Conservation (phyloP, 371 early-diverging fungal species). For the Haplosporangium sp. region DNA sequence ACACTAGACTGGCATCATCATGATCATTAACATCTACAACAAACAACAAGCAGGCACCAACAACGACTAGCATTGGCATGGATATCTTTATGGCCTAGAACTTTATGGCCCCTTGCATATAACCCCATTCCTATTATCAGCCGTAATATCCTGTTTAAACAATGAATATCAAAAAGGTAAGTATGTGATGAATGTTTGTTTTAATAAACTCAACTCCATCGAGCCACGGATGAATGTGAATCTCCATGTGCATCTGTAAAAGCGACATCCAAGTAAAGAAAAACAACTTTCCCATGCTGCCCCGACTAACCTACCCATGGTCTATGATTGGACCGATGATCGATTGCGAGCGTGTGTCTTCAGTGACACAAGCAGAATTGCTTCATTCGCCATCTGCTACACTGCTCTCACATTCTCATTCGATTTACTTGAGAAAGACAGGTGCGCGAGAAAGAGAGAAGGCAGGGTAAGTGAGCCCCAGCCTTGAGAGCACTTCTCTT, state of each 20-base stretch:
- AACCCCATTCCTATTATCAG: neutral
- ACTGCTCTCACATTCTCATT: neutral
- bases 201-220: neutral
- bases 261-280: neutral
- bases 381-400: neutral
- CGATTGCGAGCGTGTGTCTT: conserved; percentile 1
- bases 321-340: neutral
- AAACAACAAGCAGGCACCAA: no score
- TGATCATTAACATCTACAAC: no score
- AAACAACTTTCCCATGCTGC: neutral
- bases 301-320: neutral
- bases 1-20: no score
- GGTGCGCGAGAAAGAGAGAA: neutral
- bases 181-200: neutral
- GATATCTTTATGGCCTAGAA: neutral
- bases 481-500: neutral
- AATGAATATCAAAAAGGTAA: neutral
- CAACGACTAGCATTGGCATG: no score
- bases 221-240: neutral
- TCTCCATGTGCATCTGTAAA: neutral
- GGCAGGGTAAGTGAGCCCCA: no score
- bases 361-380: neutral
- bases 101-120: neutral
- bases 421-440: neutral
- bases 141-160: neutral